phyloP scores from a whole-genome alignment of 1,284 basidiomycete species.

The Cronartium quercuum region DNA sequence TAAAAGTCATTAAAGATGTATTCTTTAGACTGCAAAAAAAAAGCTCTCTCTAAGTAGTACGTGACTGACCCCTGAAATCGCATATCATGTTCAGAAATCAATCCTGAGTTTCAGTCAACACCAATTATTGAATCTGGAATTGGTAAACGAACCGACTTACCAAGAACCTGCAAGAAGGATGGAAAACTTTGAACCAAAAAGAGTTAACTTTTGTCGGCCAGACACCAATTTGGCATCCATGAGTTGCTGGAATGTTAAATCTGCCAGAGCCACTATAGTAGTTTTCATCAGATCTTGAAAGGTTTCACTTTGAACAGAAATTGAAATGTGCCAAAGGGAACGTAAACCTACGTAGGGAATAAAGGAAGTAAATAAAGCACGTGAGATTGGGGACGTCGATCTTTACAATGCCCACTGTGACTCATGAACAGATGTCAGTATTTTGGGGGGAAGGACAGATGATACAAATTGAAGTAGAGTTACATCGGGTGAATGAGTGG shows the following conservation, averaged over 20 bases:
- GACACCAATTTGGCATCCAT: conserved; percentile 25
- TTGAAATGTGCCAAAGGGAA: not conserved
- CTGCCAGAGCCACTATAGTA: conserved; percentile 14
- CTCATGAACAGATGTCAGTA: no score
- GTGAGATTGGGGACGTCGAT: conserved; percentile 29
- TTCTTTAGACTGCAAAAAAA: not conserved
- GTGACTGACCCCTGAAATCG: conserved; percentile 13
- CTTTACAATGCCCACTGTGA: conserved; percentile 18
- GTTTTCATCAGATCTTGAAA: not conserved
- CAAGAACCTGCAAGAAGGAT: conserved; percentile 24
- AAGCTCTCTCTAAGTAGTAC: not conserved
- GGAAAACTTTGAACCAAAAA: conserved; percentile 19
- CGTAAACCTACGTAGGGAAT: conserved; percentile 6
- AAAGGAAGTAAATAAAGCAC: conserved; percentile 18
- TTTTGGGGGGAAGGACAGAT: no score
- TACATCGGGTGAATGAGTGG: conserved; percentile 14
- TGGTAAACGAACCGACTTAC: no score
- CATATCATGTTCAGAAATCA: no score
- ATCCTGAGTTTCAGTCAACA: no score
- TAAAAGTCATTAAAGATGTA: not conserved
- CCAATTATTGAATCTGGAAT: no score
- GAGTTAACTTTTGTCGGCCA: not conserved
- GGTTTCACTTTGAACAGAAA: not conserved
- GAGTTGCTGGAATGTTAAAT: conserved; percentile 19
- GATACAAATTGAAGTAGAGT: not conserved